phyloP scores from a whole-genome alignment of 208 protist species.

The Trypanosoma cruzi region DNA sequence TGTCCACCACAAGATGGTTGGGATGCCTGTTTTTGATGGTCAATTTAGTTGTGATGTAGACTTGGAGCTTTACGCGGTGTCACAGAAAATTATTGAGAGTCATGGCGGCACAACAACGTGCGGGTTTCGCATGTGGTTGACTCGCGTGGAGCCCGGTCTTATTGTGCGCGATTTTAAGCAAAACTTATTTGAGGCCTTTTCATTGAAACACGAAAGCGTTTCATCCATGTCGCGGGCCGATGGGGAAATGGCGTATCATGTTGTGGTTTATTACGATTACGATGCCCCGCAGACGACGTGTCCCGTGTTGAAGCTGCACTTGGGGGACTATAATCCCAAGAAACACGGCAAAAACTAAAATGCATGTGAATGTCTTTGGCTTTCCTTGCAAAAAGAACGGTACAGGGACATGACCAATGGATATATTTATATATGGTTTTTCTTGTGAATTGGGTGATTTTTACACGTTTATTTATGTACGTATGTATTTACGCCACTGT shows the following conservation, averaged over 20 bases:
- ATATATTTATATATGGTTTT: neutral
- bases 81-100: slow-evolving; percentile 43
- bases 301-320: slow-evolving; percentile 26
- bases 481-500: neutral
- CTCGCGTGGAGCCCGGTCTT: slow-evolving; percentile 65
- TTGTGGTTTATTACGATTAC: slow-evolving; percentile 81
- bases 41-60: slow-evolving; percentile 33
- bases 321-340: neutral
- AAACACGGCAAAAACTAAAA: slow-evolving; percentile 1
- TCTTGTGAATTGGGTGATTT: too few species aligned
- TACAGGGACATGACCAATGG: neutral
- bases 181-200: slow-evolving; percentile 50
- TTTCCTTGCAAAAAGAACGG: neutral
- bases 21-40: slow-evolving; percentile 67
- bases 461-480: neutral
- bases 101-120: slow-evolving; percentile 50
- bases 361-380: neutral
- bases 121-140: slow-evolving; percentile 60
- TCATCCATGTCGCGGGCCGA: neutral
- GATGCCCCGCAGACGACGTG: slow-evolving; percentile 33
- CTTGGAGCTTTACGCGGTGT: slow-evolving; percentile 46
- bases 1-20: slow-evolving; percentile 68
- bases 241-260: slow-evolving; percentile 2
- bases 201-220: slow-evolving; percentile 18
- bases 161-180: slow-evolving; percentile 57